Conservation (phyloP, 202 grass and related monocot genomes). For the Musa balbisiana region DNA sequence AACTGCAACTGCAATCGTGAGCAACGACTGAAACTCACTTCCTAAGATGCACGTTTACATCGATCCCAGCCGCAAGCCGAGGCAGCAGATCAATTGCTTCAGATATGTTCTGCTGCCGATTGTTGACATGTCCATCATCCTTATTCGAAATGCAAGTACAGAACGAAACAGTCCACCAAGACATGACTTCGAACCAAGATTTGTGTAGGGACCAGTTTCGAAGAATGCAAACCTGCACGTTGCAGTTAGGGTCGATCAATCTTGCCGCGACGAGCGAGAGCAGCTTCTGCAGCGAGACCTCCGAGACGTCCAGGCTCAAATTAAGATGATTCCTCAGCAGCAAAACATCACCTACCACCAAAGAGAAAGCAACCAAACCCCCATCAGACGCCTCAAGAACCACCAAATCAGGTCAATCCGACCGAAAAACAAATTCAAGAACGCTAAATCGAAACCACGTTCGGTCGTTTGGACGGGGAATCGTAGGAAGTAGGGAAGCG, state of each 20-base stretch:
- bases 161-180: not conserved
- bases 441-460: not conserved
- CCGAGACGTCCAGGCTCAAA: constrained; percentile 63
- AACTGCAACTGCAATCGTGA: not conserved
- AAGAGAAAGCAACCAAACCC: constrained; percentile 1
- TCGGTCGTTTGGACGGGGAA: not conserved
- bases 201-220: not conserved
- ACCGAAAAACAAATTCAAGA: not conserved
- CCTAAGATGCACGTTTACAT: constrained; percentile 88
- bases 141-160: constrained; percentile 34
- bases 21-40: constrained; percentile 38
- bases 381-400: not conserved
- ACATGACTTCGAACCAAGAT: not conserved
- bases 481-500: not conserved
- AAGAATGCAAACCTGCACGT: constrained; percentile 43
- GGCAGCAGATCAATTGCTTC: constrained; percentile 87
- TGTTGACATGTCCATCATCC: constrained; percentile 69
- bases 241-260: constrained; percentile 73
- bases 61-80: constrained; percentile 58
- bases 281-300: constrained; percentile 87
- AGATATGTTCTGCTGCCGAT: constrained; percentile 70
- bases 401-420: not conserved
- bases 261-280: constrained; percentile 89
- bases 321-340: constrained; percentile 80
- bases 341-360: constrained; percentile 62